Percentiles rank a stretch among this genome's conserved stretches.
These are phyloP conservation scores for Penicillium psychrofluorescens DNA, from an alignment of 495 filamentous ascomycete genomes.

Conservation along the genomic window DNA sequence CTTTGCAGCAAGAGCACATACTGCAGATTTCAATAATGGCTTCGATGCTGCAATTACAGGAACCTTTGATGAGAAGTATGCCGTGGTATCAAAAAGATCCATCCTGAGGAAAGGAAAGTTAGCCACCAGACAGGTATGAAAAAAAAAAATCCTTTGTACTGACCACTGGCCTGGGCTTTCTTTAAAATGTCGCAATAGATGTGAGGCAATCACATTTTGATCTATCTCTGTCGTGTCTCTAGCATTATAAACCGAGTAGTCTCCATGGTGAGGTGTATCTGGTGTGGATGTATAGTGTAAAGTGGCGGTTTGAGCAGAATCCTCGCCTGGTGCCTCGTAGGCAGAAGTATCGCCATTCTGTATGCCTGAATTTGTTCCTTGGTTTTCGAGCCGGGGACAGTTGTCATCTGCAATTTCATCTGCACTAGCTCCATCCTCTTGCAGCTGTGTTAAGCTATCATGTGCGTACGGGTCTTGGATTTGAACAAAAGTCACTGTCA, in stretches of 20 bases:
- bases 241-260: neutral
- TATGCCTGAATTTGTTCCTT: too few species aligned
- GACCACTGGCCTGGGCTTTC: constrained; percentile 14
- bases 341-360: too few species aligned
- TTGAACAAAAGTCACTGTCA: constrained; percentile 4
- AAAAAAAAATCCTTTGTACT: neutral
- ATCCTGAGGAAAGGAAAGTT: constrained; percentile 4
- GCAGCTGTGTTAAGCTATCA: neutral
- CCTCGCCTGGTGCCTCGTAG: too few species aligned
- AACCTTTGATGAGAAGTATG: constrained; percentile 15
- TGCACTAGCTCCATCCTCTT: too few species aligned
- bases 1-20: constrained; percentile 15
- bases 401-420: too few species aligned
- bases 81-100: constrained; percentile 15
- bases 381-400: too few species aligned
- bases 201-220: constrained; percentile 4
- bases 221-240: neutral
- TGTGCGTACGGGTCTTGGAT: constrained; percentile 1
- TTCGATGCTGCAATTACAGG: constrained; percentile 10
- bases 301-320: too few species aligned
- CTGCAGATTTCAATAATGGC: constrained; percentile 10
- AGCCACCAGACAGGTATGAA: too few species aligned
- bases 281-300: too few species aligned
- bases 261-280: neutral
- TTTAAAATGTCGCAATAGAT: constrained; percentile 13